Evolutionary conservation across 2,329 filamentous ascomycete genomes (phyloP), one percentile per base, ranked within the genome.

Genomic region (Sporothrix luriei): DNA sequence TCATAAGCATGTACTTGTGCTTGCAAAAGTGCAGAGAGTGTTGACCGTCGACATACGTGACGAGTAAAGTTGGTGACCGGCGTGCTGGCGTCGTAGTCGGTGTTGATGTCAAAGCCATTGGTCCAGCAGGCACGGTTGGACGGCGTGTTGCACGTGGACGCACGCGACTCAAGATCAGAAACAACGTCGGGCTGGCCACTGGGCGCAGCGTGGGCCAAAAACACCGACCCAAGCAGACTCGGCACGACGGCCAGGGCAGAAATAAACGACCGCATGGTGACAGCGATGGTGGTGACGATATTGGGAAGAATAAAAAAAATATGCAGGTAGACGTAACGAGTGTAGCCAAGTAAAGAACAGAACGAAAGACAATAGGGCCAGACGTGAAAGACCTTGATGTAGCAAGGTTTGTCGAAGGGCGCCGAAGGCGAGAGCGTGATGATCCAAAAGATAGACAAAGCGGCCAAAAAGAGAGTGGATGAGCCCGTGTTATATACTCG

Each of bases 111-210:
- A 14, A 70, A 74, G 40, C 51, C 54, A 2, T 1, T 40, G 13
- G 38, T 52, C 73, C 73, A 74, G 62, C 72, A 74, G 7, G 61
- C 65, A 10, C 73, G 71, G 68, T 73, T 70, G 1, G 38, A 19
- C 4, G 71, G 19, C 9, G 71, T 68, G 72, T 73, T 71, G 71
- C 73, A 74, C 1, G 69, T 29, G 3, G 61, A n/a, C 1, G 69
- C 48, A 26, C 64, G 67, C 4, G 68, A 48, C n/a, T 51, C 40
- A 9, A 64, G 65, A 0, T 33, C n/a, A n/a, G 40, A 26, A 5
- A 9, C 64, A 10, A 19, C 2, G 4, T 33, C 24, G 3, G 38
- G 46, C 26, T 2, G 6, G 46, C n/a, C 24, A 13, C 38, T 57
- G n/a, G 71, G 71, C 2, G 65, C 59, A 26, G 67, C 72, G 14